phyloP scores from a whole-genome alignment of 2,329 filamentous ascomycete species.

The Cryphonectria parasitica region DNA sequence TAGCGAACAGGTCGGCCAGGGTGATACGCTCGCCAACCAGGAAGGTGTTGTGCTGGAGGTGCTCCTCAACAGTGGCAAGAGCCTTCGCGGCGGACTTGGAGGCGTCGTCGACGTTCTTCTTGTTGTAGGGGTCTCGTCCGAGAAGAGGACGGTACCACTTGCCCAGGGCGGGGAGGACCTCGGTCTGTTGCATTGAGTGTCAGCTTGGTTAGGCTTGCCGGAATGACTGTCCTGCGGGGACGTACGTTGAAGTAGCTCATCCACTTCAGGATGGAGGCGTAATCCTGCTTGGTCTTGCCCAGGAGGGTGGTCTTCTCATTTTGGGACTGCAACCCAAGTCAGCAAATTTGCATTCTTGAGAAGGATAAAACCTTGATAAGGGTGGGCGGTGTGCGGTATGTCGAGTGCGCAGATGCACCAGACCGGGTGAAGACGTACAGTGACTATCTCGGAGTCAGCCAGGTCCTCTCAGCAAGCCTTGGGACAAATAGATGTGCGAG shows the following conservation, averaged over 20 bases:
- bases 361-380: no score
- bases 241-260: conserved; percentile 87
- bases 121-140: conserved; percentile 89
- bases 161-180: conserved; percentile 75
- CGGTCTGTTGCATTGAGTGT: conserved; percentile 44
- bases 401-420: not conserved
- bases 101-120: conserved; percentile 89
- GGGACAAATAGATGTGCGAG: conserved; percentile 33
- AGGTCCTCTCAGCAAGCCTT: conserved; percentile 35
- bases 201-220: conserved; percentile 6
- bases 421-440: conserved; percentile 21
- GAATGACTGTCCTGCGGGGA: no score
- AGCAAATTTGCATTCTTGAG: conserved; percentile 4
- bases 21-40: conserved; percentile 97
- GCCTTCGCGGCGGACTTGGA: conserved; percentile 71
- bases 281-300: conserved; percentile 99
- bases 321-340: conserved; percentile 63
- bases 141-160: conserved; percentile 86
- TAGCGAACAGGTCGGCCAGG: conserved; percentile 88
- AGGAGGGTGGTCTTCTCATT: conserved; percentile 99
- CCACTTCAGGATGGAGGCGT: conserved; percentile 97
- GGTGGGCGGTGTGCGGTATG: conserved; percentile 31
- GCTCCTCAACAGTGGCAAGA: conserved; percentile 76
- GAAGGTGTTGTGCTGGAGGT: conserved; percentile 92
- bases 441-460: conserved; percentile 38